phyloP scores from a whole-genome alignment of 2,329 filamentous ascomycete species.

The Colletotrichum coccodes region DNA sequence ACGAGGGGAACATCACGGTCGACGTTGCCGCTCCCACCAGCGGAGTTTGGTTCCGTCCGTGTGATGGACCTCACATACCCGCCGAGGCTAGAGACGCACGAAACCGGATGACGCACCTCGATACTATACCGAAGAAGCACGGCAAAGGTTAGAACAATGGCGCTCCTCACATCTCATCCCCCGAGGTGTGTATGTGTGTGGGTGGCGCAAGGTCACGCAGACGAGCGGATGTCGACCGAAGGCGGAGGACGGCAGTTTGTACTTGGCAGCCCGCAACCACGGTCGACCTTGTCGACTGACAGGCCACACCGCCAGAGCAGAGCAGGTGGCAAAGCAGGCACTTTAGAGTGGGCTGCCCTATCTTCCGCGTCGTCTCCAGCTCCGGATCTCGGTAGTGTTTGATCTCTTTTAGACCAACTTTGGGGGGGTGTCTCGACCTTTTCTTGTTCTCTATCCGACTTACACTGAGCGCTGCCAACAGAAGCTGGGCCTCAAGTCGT shows the following conservation, averaged over 20 bases:
- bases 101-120: conserved; percentile 31
- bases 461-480: not conserved
- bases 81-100: conserved; percentile 34
- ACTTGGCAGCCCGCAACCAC: conserved; percentile 21
- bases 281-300: conserved; percentile 19
- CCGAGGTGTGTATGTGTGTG: conserved; percentile 9
- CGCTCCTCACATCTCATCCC: not conserved
- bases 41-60: conserved; percentile 5
- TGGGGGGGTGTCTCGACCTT: conserved; percentile 2
- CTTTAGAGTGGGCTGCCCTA: not conserved
- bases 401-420: conserved; percentile 16
- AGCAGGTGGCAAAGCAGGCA: conserved; percentile 2
- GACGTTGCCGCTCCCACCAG: conserved; percentile 7
- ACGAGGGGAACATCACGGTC: conserved; percentile 2
- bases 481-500: too few relatives aligned
- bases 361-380: conserved; percentile 10
- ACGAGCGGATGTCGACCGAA: conserved; percentile 25
- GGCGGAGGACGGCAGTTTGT: conserved; percentile 28
- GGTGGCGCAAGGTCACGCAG: conserved; percentile 31
- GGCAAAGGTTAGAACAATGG: not conserved
- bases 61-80: conserved; percentile 36
- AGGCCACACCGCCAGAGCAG: conserved; percentile 7
- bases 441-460: not conserved
- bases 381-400: conserved; percentile 31
- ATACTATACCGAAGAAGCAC: conserved; percentile 17